These are phyloP conservation scores for Globisporangium heterothallicum DNA, from an alignment of 352 stramenopile species.

Conservation along the genomic window DNA sequence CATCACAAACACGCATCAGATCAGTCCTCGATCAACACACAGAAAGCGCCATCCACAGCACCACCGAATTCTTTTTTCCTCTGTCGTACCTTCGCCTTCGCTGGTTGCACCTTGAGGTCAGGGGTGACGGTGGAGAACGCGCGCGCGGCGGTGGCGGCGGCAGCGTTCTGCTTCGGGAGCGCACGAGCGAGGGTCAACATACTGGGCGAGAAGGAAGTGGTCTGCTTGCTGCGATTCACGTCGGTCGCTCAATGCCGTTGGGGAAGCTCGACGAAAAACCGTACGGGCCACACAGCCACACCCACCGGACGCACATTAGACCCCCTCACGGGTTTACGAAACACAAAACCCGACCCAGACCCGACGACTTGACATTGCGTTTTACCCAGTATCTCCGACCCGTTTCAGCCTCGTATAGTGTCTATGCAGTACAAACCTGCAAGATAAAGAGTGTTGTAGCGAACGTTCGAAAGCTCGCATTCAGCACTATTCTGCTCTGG, in stretches of 20 bases:
- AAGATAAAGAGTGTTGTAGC: background rate
- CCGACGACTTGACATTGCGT: background rate
- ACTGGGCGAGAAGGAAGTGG: background rate
- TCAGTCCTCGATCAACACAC: background rate
- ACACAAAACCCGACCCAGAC: background rate
- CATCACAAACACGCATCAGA: slow-evolving; percentile 9
- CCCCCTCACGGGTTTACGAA: background rate
- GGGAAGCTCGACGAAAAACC: background rate
- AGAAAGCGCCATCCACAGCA: background rate
- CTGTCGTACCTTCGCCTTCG: slow-evolving; percentile 64
- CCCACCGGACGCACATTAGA: background rate
- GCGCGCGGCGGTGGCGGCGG: slow-evolving; percentile 37
- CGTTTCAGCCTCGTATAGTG: slow-evolving; percentile 3
- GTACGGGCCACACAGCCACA: slow-evolving; percentile 3
- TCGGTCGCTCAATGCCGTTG: slow-evolving; percentile 9
- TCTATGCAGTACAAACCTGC: background rate
- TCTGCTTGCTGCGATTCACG: slow-evolving; percentile 6
- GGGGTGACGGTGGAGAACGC: slow-evolving; percentile 50
- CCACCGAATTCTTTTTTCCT: slow-evolving; percentile 1
- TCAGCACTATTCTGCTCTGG: too few species aligned
- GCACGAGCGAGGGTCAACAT: slow-evolving; percentile 14
- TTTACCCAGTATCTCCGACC: slow-evolving; percentile 6
- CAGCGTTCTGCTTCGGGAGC: slow-evolving; percentile 23
- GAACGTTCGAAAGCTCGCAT: too few species aligned
- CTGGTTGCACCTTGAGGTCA: slow-evolving; percentile 70